Evolutionary conservation across 148 eudicot genomes (phyloP), one percentile per base, ranked within the genome.

Genomic region (Fagopyrum esculentum): DNA sequence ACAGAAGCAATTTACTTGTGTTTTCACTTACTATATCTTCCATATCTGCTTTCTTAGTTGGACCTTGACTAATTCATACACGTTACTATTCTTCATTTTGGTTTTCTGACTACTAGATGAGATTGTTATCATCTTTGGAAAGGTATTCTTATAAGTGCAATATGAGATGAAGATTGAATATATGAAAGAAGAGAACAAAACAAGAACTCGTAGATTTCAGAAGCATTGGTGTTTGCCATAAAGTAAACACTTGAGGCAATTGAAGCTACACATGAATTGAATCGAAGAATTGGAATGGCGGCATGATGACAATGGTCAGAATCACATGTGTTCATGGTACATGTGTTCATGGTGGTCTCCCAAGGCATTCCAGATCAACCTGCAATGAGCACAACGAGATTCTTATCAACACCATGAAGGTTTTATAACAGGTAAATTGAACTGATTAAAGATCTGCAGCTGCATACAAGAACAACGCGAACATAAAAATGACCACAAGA

Each of bases 401-500:
- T n/a, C 17, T 46, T 0, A n/a, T 46, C 52, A 48, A 19, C n/a
- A 30, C 0, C 10, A 8, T 55, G 22, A n/a, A 16, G 19, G 60
- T 22, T n/a, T 5, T 16, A 35, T 35, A 55, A 16, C 57, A 35
- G 6, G 1, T 55, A 11, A 10, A n/a, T 4, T 15, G 6, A 43
- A 69, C 40, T 35, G 2, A 35, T 35, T 35, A 35, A 35, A 35
- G 40, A 35, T 35, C 40, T 35, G 40, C 40, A 35, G 40, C 40
- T 1, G 3, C 43, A 48, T 85, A 93, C 98, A 92, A 89, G 82
- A 93, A 93, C 52, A 93, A 84, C 57, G 92, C 85, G 79, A 91
- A 72, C 81, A 85, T 87, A 74, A 93, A 86, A 74, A 87, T 88
- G 73, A 86, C 70, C n/a, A 87, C 63, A 49, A 93, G 87, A 76